Evolutionary conservation across 306 rosid genomes (phyloP).

Genomic region (Macrotyloma uniflorum): DNA sequence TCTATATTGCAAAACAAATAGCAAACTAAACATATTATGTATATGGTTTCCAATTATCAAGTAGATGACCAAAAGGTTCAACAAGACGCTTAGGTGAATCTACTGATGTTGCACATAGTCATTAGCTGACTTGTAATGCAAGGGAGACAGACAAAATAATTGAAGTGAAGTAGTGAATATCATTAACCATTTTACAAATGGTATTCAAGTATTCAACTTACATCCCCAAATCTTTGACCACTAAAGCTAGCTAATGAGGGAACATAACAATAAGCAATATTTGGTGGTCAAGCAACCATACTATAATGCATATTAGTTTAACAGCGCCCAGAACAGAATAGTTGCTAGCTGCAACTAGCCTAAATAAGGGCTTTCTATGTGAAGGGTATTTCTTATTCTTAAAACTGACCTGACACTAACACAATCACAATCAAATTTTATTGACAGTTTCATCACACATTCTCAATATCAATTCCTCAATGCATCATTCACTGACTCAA

Average conservation of each 20-base stretch:
- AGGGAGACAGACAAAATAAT: neutral
- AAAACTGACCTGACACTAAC: neutral
- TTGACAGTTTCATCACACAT: neutral
- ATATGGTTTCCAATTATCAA: neutral
- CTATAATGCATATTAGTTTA: neutral
- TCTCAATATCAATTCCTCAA: neutral
- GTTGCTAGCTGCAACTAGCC: neutral
- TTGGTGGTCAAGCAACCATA: constrained; percentile 1
- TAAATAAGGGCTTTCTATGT: neutral
- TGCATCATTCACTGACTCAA: constrained; percentile 1
- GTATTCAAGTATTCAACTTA: neutral
- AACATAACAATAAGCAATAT: neutral
- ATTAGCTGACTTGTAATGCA: neutral
- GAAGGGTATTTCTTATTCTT: neutral
- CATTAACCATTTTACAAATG: neutral
- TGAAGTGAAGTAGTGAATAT: neutral
- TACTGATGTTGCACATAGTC: neutral
- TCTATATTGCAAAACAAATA: neutral
- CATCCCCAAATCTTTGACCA: neutral
- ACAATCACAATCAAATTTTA: neutral
- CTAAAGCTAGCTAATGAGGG: constrained; percentile 6
- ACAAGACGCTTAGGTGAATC: neutral
- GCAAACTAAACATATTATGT: neutral
- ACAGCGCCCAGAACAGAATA: neutral
- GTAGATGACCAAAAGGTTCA: neutral